phyloP scores from a whole-genome alignment of 257 asterid genomes.

The Marsdenia floribunda region DNA sequence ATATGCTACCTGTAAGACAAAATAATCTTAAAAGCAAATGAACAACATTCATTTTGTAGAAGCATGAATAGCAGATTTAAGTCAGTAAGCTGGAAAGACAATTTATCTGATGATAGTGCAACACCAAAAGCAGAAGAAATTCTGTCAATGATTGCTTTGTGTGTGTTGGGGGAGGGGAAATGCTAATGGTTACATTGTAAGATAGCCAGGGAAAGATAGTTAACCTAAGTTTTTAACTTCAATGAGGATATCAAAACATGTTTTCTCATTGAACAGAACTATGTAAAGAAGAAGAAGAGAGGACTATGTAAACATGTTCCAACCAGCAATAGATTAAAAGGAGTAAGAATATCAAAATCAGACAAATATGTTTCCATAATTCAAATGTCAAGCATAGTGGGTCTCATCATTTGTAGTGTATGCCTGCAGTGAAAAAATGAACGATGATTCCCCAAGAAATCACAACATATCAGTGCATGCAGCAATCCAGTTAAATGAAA shows the following conservation, averaged over 20 bases:
- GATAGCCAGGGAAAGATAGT: background rate
- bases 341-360: background rate
- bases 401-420: background rate
- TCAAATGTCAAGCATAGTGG: background rate
- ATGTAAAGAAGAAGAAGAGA: background rate
- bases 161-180: background rate
- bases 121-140: background rate
- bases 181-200: background rate
- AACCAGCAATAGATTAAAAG: background rate
- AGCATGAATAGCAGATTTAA: background rate
- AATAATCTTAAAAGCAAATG: background rate
- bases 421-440: background rate
- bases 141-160: background rate
- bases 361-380: background rate
- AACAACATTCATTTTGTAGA: background rate
- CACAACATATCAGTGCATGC: background rate
- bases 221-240: background rate
- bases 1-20: background rate
- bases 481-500: background rate
- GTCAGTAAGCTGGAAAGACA: background rate
- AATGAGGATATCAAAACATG: background rate
- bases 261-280: background rate
- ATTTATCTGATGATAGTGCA: background rate
- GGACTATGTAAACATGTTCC: background rate
- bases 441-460: background rate